phyloP scores from a whole-genome alignment of 345 rosid genomes.

The Arabidopsis arenosa region DNA sequence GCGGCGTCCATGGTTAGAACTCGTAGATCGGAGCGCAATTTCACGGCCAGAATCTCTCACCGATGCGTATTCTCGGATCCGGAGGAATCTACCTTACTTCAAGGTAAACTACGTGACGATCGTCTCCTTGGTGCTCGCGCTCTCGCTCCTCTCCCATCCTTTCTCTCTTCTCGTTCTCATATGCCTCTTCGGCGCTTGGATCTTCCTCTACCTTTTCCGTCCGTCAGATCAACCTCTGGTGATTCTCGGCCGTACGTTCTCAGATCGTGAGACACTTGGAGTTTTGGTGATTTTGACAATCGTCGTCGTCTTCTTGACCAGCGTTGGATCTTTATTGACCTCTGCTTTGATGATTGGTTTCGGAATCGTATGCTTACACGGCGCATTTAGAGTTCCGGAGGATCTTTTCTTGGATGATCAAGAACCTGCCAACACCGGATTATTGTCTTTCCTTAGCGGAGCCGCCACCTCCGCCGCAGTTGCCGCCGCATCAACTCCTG shows the following conservation, averaged over 20 bases:
- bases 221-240: constrained; percentile 76
- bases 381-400: constrained; percentile 85
- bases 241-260: constrained; percentile 65
- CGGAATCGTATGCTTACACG: constrained; percentile 73
- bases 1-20: constrained; percentile 81
- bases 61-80: constrained; percentile 74
- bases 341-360: constrained; percentile 67
- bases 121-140: constrained; percentile 60
- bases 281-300: constrained; percentile 57
- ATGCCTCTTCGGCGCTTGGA: constrained; percentile 66
- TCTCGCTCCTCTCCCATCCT: constrained; percentile 76
- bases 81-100: constrained; percentile 66
- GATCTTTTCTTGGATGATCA: constrained; percentile 82
- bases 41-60: constrained; percentile 63
- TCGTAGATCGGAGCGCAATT: constrained; percentile 64
- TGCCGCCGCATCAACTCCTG: constrained; percentile 63
- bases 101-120: constrained; percentile 74
- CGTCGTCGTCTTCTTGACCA: constrained; percentile 71
- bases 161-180: constrained; percentile 70
- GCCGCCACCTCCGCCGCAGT: constrained; percentile 70
- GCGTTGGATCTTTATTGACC: constrained; percentile 74
- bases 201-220: constrained; percentile 69
- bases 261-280: constrained; percentile 80
- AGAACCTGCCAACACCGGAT: constrained; percentile 61
- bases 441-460: constrained; percentile 69